Base-by-base conservation (phyloP, 2,329 filamentous ascomycete species). In the Leptographium procerum region DNA sequence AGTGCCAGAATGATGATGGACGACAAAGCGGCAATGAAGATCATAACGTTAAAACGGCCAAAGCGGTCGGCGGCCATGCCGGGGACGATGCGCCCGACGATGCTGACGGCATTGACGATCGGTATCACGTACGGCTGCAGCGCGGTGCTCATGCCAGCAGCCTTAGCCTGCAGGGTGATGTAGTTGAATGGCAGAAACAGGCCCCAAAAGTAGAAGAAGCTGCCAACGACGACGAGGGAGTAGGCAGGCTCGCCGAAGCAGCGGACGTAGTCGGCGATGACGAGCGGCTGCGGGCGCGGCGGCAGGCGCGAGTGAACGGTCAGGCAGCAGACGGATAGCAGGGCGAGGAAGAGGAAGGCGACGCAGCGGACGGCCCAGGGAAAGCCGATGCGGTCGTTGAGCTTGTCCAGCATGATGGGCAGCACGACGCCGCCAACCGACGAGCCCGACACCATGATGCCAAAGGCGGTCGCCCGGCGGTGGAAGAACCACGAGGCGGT, bases 141-240 rank as follows among this genome's bases (percentile, higher is more conserved):
- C 2, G 62, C 64, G 19, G 69, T 56, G 16, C 70, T 68, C 65
- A 79, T 73, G 51, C 76, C 76, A 3, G 73, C 69, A 4, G 70
- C 64, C 62, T 72, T 60, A 6, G 78, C 77, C 66, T 79, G 76
- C 24, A 80, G 67, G 33, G 77, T 67, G 61, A 79, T 72, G 65
- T 79, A 81, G 66, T 76, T 79, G 67, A 80, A 79, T 3, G 78
- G 78, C 57, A 81, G 61, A 64, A 80, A 80, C 74, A 80, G 75
- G 62, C 77, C 77, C 71, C 71, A 70, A 71, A 80, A 78, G 72
- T 84, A 77, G 66, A 84, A 67, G 69, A 83, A 84, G 57, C 73
- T 71, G 28, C 68, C 77, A 3, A 69, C 22, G 33, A 77, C 65
- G 22, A 75, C 73, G 53, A 79, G 67, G 19, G 70, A 55, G 67